Base-by-base conservation (phyloP, 805 yeast genomes). In the Lachancea quebecensis region DNA sequence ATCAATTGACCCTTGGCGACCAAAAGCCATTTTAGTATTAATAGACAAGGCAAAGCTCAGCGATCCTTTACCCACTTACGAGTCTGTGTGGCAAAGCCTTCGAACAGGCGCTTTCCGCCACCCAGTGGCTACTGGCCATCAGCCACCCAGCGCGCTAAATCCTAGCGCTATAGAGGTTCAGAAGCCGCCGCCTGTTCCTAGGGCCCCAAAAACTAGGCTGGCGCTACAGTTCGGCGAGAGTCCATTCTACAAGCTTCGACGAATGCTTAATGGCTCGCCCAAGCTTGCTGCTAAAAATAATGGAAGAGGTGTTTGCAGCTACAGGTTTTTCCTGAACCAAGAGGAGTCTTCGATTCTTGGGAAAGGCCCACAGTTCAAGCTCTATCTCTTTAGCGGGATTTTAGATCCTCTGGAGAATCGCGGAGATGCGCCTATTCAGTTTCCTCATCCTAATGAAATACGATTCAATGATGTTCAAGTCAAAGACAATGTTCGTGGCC, bases 371-470 rank as follows among this genome's bases (percentile, higher is more conserved):
- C 52, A 55, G 10, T 62, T 59, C 47, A 72, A 68, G 43, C 49
- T 86, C 3, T 78, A 66, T 52, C 55, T 86, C 1, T 62, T 85
- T 39, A 73, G 83, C 53, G 87, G 84, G 4, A 68, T 64, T n/a
- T 56, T 62, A 15, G 62, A 64, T 35, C 48, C 64, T 4, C 38
- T 49, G 3, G 52, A 50, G 1, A 15, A 52, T 2, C 31, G 53
- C 14, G 85, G 75, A 52, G 95, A 96, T 1, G 70, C 67, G 28
- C 84, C 84, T 4, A 66, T 82, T 32, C 93, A 83, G 56, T 90
- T 79, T 54, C 97, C 98, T 0, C 69, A 67, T 25, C 87, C 86
- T 4, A 67, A 81, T 38, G 95, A 85, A 56, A 67, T 90, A 2
- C 71, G 70, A 35, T 71, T 85, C 34, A 87, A 91, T 57, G 72